Evolutionary conservation across 768 basidiomycete genomes (phyloP).

Genomic region (Tephrocybe sp.): DNA sequence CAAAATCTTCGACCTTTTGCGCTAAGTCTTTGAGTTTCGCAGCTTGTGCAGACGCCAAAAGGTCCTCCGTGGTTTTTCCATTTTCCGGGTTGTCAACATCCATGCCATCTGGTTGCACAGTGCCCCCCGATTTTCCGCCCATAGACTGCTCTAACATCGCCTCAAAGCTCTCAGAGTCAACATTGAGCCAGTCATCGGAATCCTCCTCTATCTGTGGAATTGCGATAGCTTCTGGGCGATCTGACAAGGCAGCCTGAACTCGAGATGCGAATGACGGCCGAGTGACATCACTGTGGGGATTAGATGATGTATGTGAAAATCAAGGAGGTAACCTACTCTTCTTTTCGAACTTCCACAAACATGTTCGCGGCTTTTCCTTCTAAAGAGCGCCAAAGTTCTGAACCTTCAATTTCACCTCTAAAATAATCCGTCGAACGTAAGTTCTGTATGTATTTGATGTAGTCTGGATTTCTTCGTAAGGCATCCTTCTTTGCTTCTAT

Average conservation of each 20-base stretch:
- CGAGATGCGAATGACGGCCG: constrained; percentile 6
- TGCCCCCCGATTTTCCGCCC: constrained; percentile 13
- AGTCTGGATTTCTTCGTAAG: constrained; percentile 64
- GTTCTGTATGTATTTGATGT: constrained; percentile 66
- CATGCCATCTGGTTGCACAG: constrained; percentile 34
- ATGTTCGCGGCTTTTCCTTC: constrained; percentile 68
- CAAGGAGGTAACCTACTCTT: constrained; percentile 54
- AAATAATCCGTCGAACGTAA: constrained; percentile 74
- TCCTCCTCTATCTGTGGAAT: constrained; percentile 16
- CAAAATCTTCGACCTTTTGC: constrained; percentile 82
- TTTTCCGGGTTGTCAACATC: constrained; percentile 38
- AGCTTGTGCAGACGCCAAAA: constrained; percentile 62
- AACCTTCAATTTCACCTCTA: constrained; percentile 72
- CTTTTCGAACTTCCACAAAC: constrained; percentile 59
- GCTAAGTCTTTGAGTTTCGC: constrained; percentile 73
- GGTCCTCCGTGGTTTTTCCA: constrained; percentile 41
- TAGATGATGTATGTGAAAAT: too few relatives aligned
- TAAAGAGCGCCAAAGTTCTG: constrained; percentile 66
- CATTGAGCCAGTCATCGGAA: constrained; percentile 79
- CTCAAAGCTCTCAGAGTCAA: constrained; percentile 77
- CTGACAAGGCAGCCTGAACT: constrained; percentile 2
- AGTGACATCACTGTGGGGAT: neutral
- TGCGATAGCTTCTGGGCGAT: neutral
- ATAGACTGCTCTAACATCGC: constrained; percentile 54
- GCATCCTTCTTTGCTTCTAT: constrained; percentile 64